These are phyloP conservation scores for Forsythia suspensa DNA, from an alignment of 257 asterid genomes.

Conservation along the genomic window DNA sequence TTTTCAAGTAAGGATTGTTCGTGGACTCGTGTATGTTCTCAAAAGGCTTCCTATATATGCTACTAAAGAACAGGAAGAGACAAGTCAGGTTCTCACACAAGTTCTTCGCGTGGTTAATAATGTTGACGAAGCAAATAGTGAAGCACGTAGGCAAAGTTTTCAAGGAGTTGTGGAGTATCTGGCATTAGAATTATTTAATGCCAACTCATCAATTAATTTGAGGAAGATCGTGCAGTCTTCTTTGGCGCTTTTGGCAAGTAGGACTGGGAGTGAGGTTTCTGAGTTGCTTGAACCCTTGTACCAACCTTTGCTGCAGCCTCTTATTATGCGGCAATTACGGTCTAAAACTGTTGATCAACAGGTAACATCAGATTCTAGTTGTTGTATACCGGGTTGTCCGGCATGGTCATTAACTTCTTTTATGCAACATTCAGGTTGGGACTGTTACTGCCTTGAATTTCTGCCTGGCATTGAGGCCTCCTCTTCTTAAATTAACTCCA, in stretches of 20 bases:
- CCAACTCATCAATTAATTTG: conserved; percentile 82
- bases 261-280: conserved; percentile 99
- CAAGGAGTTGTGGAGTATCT: conserved; percentile 92
- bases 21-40: conserved; percentile 91
- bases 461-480: conserved; percentile 98
- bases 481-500: conserved; percentile 90
- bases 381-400: conserved; percentile 19
- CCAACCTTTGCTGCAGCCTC: conserved; percentile 95
- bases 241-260: conserved; percentile 96
- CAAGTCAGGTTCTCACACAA: conserved; percentile 96
- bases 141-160: conserved; percentile 89
- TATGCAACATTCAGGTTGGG: conserved; percentile 70
- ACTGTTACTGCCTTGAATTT: conserved; percentile 94
- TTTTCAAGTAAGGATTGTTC: conserved; percentile 84
- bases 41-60: conserved; percentile 95
- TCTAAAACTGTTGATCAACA: conserved; percentile 97
- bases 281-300: conserved; percentile 96
- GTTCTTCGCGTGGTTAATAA: conserved; percentile 96
- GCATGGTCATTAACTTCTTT: conserved; percentile 23
- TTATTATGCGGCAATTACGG: conserved; percentile 82
- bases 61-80: conserved; percentile 92
- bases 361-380: conserved; percentile 45
- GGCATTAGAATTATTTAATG: conserved; percentile 87
- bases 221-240: conserved; percentile 95
- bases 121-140: conserved; percentile 93